Base-by-base conservation (phyloP, 306 rosid genomes). In the Boehmeria nivea region DNA sequence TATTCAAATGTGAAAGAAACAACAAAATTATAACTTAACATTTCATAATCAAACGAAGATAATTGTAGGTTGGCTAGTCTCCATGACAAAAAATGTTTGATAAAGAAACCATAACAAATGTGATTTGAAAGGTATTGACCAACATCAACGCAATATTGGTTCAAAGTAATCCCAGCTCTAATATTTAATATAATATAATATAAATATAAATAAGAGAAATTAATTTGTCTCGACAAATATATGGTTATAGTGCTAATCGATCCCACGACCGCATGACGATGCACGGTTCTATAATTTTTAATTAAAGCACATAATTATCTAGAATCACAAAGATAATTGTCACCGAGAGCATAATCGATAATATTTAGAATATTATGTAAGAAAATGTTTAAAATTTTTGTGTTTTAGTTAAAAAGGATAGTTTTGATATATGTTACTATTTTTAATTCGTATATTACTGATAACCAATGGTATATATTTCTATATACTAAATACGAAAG, bases 111-210 rank as follows among this genome's bases (percentile, higher is more conserved):
- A 66, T 62, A 84, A 70, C 87, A 24, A 39, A 67, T 26, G 3
- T 70, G 78, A 80, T 72, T 77, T 59, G 80, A 75, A 64, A 58
- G 33, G 21, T 50, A 65, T 57, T 33, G 68, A 17, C 48, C 16
- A n/a, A 27, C 60, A 38, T 24, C 36, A 36, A 37, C 13, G 25
- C 14, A 61, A 55, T 70, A 23, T 15, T 45, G 24, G 24, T 60
- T 37, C 47, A 54, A 45, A 11, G 46, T 66, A 60, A 61, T 51
- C 60, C 59, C 12, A 6, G 36, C n/a, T 31, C 36, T 31, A 31
- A n/a, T 40, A 40, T 40, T 40, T 40, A 11, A 27, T 27, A 27
- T 24, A 49, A 4, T 16, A 7, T 7, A 20, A 16, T 11, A 21
- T 0, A 46, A 18, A 4, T 49, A 10, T 13, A 1, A 21, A 2